Evolutionary conservation across 495 filamentous ascomycete genomes (phyloP).

Genomic region (Hypoxylon cercidicola): DNA sequence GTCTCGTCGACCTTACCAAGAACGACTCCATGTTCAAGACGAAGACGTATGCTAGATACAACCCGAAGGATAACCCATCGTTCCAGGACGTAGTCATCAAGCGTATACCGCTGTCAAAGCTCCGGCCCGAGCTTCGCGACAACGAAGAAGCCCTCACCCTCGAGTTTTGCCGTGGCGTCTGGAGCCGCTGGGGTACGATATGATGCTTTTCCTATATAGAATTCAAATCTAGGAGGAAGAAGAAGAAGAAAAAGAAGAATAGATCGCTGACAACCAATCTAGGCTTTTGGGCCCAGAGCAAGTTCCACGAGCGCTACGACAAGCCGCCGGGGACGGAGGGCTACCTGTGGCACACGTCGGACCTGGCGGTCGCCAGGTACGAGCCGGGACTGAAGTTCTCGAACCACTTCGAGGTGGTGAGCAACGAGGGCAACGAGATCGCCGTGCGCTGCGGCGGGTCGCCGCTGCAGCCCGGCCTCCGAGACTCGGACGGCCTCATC

Average conservation of each 20-base stretch:
- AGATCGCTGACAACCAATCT: constrained; percentile 9
- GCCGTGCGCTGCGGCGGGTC: constrained; percentile 74
- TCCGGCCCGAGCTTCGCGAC: constrained; percentile 71
- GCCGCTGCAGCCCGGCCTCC: constrained; percentile 64
- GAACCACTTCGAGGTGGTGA: constrained; percentile 81
- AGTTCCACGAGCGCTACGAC: constrained; percentile 70
- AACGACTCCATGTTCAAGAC: constrained; percentile 72
- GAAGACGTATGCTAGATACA: constrained; percentile 64
- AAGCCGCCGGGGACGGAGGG: constrained; percentile 66
- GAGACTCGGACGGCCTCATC: constrained; percentile 75
- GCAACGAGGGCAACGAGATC: constrained; percentile 69
- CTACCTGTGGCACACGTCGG: constrained; percentile 70
- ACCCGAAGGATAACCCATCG: constrained; percentile 69
- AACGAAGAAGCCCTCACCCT: constrained; percentile 67
- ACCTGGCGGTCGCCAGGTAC: constrained; percentile 65
- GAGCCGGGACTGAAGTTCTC: constrained; percentile 72
- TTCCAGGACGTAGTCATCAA: constrained; percentile 71
- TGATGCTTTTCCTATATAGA: constrained; percentile 9
- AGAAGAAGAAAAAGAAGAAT: no score
- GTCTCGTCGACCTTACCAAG: constrained; percentile 55
- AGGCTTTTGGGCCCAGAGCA: constrained; percentile 74
- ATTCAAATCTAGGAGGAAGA: constrained; percentile 1
- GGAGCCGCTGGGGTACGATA: constrained; percentile 71
- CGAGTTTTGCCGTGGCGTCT: constrained; percentile 73
- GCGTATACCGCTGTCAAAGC: constrained; percentile 67